phyloP scores from a whole-genome alignment of 768 basidiomycete species.

The Lactarius akahatsu region DNA sequence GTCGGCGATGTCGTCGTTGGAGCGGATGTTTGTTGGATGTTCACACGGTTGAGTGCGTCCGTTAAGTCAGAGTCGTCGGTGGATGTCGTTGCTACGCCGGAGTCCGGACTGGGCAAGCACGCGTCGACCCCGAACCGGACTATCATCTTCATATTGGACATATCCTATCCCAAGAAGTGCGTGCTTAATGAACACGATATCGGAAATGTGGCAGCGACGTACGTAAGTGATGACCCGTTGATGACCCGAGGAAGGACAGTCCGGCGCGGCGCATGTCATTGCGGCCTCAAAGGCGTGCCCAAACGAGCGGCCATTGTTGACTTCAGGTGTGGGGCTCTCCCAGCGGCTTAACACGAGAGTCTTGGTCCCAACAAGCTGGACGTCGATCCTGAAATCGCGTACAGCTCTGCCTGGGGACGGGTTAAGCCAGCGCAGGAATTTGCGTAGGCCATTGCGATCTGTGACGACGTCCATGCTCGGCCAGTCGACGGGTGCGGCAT shows the following conservation, averaged over 20 bases:
- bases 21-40: conserved; percentile 13
- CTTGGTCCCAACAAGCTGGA: conserved; percentile 55
- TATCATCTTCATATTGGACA: conserved; percentile 56
- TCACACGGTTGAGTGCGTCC: conserved; percentile 27
- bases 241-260: conserved; percentile 56
- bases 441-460: conserved; percentile 65
- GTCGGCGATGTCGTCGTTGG: background rate
- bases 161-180: conserved; percentile 41
- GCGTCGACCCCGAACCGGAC: conserved; percentile 60
- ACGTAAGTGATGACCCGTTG: conserved; percentile 66
- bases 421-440: conserved; percentile 57
- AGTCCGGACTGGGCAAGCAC: conserved; percentile 5
- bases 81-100: background rate
- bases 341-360: conserved; percentile 62
- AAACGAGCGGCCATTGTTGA: conserved; percentile 41
- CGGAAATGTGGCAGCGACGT: conserved; percentile 32
- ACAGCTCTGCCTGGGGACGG: conserved; percentile 32
- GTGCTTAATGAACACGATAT: background rate
- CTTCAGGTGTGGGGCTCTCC: conserved; percentile 45
- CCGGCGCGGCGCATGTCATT: conserved; percentile 46
- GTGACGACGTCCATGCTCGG: conserved; percentile 48
- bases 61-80: conserved; percentile 29
- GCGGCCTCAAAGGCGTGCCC: conserved; percentile 64
- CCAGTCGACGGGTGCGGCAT: conserved; percentile 37
- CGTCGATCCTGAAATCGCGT: conserved; percentile 67